These are phyloP conservation scores for Penicillium dipodomyicola DNA, from an alignment of 495 filamentous ascomycete genomes.

Conservation along the genomic window DNA sequence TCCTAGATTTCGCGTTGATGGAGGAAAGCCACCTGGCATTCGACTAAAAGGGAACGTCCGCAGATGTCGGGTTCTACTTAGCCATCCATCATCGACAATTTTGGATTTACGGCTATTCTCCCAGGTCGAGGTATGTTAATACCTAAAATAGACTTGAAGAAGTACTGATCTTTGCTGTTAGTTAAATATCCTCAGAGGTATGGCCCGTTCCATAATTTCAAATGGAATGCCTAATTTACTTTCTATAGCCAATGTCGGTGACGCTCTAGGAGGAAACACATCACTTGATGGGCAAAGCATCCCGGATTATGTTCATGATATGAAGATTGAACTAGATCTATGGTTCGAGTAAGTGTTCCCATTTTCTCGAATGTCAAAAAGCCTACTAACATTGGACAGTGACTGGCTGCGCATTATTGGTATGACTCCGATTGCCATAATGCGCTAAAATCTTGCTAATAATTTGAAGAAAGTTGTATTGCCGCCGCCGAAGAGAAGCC, in stretches of 20 bases:
- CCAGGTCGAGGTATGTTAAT: constrained; percentile 46
- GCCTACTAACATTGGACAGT: constrained; percentile 24
- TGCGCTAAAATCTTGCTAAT: neutral
- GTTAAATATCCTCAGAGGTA: constrained; percentile 46
- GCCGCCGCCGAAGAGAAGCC: constrained; percentile 34
- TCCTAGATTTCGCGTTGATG: constrained; percentile 48
- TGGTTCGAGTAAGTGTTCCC: constrained; percentile 43
- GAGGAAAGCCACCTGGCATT: constrained; percentile 48
- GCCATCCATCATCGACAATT: constrained; percentile 41
- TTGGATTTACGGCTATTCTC: constrained; percentile 51
- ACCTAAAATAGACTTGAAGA: neutral
- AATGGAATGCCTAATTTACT: neutral
- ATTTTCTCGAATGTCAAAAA: neutral
- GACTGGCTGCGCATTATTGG: constrained; percentile 48
- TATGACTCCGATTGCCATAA: constrained; percentile 14
- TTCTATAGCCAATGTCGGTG: constrained; percentile 34
- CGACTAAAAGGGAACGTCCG: constrained; percentile 39
- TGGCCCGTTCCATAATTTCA: neutral
- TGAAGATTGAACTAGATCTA: constrained; percentile 46
- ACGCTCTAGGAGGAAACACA: constrained; percentile 24
- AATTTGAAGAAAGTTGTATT: constrained; percentile 20
- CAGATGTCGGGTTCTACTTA: constrained; percentile 43
- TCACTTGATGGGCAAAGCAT: constrained; percentile 30
- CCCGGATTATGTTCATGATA: constrained; percentile 42
- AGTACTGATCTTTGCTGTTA: constrained; percentile 16